A percentile compares a stretch with the other conserved stretches of the same genome.
Evolutionary conservation across 371 early-diverging fungal species (phyloP).

Genomic region (Syncephalastrum racemosum): DNA sequence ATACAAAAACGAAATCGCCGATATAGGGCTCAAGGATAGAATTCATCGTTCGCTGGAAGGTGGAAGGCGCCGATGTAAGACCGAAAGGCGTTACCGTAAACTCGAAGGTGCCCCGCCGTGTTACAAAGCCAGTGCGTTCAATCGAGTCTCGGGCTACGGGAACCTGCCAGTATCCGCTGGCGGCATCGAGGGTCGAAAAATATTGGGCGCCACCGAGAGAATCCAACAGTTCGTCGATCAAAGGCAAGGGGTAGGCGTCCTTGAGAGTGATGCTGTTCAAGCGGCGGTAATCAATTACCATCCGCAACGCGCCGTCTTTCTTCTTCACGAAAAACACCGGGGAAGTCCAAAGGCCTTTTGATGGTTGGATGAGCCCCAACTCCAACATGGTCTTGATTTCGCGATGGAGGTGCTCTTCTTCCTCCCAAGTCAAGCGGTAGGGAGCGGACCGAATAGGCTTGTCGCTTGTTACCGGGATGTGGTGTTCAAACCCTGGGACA

Average conservation of each 20-base stretch:
- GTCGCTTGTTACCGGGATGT: neutral
- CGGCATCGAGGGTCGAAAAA: no score
- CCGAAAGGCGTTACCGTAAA: no score
- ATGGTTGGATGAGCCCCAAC: constrained; percentile 10
- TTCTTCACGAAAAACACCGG: constrained; percentile 60
- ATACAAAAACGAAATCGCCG: constrained; percentile 30
- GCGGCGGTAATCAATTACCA: constrained; percentile 36
- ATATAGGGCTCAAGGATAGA: constrained; percentile 9
- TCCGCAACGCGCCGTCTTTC: constrained; percentile 48
- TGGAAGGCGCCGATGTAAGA: constrained; percentile 38
- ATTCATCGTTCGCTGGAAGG: constrained; percentile 48
- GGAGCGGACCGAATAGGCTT: neutral
- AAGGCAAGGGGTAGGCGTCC: no score
- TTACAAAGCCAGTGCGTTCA: constrained; percentile 54
- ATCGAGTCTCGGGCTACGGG: constrained; percentile 12
- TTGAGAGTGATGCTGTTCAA: constrained; percentile 55
- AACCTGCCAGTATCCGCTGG: no score
- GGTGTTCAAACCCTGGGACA: neutral
- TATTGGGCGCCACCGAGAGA: no score
- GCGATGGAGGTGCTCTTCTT: neutral
- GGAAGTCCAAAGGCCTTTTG: constrained; percentile 44
- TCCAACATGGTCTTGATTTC: constrained; percentile 5
- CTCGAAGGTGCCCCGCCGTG: no score
- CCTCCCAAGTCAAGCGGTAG: neutral
- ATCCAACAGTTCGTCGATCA: no score